These are phyloP conservation scores for Dictyostelium capitatum DNA, from an alignment of 78 protist species.

Conservation along the genomic window DNA sequence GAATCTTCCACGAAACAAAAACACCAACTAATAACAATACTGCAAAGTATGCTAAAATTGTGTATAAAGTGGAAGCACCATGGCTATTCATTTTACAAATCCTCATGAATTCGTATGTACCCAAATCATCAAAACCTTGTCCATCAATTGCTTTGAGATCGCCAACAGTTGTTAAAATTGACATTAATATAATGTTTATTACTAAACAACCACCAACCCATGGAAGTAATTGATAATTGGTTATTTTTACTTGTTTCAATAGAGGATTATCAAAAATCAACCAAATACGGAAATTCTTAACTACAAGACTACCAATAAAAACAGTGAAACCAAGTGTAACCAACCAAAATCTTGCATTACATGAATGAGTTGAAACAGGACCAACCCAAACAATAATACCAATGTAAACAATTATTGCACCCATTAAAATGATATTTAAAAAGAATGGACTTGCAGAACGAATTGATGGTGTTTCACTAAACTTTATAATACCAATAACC, in stretches of 20 bases:
- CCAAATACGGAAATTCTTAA: conserved; percentile 24
- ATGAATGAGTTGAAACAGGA: not conserved
- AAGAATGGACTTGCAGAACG: conserved; percentile 41
- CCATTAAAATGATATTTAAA: conserved; percentile 8
- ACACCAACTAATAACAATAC: not conserved
- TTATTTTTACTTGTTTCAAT: not conserved
- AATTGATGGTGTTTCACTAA: not conserved
- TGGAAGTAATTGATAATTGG: conserved; percentile 14
- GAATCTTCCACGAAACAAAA: conserved; percentile 24
- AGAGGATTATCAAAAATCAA: conserved; percentile 1
- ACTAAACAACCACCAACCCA: not conserved
- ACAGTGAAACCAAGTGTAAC: conserved; percentile 6
- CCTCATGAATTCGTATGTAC: conserved; percentile 8
- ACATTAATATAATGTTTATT: not conserved
- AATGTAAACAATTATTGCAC: not conserved
- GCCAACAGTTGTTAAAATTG: not conserved
- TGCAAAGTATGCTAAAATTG: not conserved
- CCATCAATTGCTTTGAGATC: not conserved
- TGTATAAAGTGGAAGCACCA: not conserved
- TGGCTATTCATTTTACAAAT: not conserved
- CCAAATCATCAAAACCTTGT: not conserved
- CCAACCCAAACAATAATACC: conserved; percentile 23
- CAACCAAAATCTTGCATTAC: conserved; percentile 13
- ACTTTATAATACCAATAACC: not conserved
- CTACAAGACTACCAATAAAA: conserved; percentile 12